Conservation (phyloP, 768 basidiomycete species). For the Podaxis mareebaensis region DNA sequence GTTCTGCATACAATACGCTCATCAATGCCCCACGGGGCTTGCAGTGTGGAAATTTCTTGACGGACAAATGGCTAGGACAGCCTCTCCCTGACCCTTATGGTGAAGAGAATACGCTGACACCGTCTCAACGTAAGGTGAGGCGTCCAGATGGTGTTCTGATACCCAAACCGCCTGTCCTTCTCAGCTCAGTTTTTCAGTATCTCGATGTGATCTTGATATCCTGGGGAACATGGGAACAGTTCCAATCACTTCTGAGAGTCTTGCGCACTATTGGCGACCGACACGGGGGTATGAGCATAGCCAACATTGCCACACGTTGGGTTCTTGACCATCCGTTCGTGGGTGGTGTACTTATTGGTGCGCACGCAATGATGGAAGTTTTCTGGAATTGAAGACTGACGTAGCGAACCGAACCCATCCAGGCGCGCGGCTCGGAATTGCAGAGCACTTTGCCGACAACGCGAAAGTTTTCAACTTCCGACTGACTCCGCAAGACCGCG, state of each 20-base stretch:
- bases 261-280: conserved; percentile 63
- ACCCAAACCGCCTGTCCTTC: conserved; percentile 2
- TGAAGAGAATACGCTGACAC: conserved; percentile 49
- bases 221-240: conserved; percentile 76
- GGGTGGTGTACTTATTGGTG: conserved; percentile 76
- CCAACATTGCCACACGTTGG: conserved; percentile 80
- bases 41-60: conserved; percentile 80
- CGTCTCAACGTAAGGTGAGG: conserved; percentile 76
- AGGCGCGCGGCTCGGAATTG: conserved; percentile 74
- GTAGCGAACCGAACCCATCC: not conserved
- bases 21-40: not conserved
- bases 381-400: not conserved
- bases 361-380: conserved; percentile 13
- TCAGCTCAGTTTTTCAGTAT: conserved; percentile 47
- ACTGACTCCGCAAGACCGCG: conserved; percentile 54
- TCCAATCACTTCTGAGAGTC: conserved; percentile 59
- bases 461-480: conserved; percentile 56
- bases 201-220: conserved; percentile 76
- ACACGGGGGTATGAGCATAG: conserved; percentile 64
- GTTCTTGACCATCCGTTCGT: conserved; percentile 75
- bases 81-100: conserved; percentile 72
- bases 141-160: not conserved
- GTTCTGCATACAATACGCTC: not conserved
- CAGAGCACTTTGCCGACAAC: conserved; percentile 73
- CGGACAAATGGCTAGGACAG: conserved; percentile 68